A percentile compares a stretch with the other conserved stretches of the same genome.
phyloP scores from a whole-genome alignment of 2,329 filamentous ascomycete species.

The Laburnicola sp. region DNA sequence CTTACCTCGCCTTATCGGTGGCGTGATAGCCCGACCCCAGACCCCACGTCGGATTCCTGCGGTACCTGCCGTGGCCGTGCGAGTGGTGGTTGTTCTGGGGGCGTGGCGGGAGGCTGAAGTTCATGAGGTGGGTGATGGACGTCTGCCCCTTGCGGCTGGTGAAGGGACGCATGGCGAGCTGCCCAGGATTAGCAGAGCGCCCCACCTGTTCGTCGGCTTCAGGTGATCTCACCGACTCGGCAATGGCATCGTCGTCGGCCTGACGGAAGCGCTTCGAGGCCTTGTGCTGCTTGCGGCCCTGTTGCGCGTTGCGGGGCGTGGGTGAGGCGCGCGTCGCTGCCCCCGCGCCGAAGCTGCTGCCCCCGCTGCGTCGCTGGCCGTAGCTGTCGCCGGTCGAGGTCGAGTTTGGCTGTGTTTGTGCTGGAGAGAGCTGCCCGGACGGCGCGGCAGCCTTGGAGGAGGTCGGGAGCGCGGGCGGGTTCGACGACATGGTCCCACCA shows the following conservation, averaged over 20 bases:
- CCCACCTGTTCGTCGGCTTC: not conserved
- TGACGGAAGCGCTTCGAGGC: constrained; percentile 73
- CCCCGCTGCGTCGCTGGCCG: constrained; percentile 49
- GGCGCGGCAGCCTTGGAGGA: constrained; percentile 47
- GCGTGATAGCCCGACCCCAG: constrained; percentile 87
- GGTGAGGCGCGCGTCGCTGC: constrained; percentile 44
- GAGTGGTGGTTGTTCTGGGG: constrained; percentile 53
- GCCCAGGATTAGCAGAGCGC: constrained; percentile 22
- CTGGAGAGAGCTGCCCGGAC: constrained; percentile 47
- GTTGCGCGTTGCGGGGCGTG: constrained; percentile 74
- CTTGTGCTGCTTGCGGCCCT: constrained; percentile 79
- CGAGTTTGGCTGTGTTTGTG: constrained; percentile 49
- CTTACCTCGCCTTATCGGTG: constrained; percentile 82
- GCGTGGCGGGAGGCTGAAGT: constrained; percentile 79
- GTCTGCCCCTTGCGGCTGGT: constrained; percentile 85
- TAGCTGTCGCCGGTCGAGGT: constrained; percentile 49
- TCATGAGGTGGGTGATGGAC: constrained; percentile 94
- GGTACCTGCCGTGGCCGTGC: constrained; percentile 58
- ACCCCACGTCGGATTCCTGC: constrained; percentile 78
- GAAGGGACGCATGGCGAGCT: constrained; percentile 66
- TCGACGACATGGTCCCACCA: constrained; percentile 49
- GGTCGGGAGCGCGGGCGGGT: constrained; percentile 46
- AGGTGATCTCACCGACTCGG: constrained; percentile 65
- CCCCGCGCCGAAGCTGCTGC: constrained; percentile 45
- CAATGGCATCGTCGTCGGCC: constrained; percentile 84